Base-by-base conservation (phyloP, 768 basidiomycete species). In the Suillus subalutaceus region DNA sequence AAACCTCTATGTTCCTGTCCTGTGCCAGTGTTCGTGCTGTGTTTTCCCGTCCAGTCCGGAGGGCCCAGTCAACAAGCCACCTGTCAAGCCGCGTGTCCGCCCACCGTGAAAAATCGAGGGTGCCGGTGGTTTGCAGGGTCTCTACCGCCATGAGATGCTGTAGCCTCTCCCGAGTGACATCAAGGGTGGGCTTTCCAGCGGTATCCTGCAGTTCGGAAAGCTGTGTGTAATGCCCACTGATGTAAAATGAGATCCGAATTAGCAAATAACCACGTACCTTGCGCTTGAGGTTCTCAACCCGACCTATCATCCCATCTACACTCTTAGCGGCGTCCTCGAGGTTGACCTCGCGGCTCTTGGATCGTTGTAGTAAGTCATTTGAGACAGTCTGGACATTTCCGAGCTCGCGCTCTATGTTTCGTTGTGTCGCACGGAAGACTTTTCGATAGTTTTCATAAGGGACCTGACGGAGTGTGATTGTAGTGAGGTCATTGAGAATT, bases 51-150 rank as follows among this genome's bases (percentile, higher is more conserved):
- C 92, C 94, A 44, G 83, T 87, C 63, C 96, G 83, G 56, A 99
- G 80, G 43, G 90, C 86, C 91, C 97, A 97, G 74, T 99, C 97
- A 3, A 97, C 91, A 41, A 98, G 82, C 90, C 94, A 97, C 68
- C 96, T 81, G 73, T 95, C 91, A 15, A 98, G 80, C 60, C 94
- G 82, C 53, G 83, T 88, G 72, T 93, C 89, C 9, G 90, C 88
- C 93, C 93, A 97, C 40, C 88, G 83, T 26, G 83, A 81, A 77
- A 89, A 92, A 60, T 89, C 88, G 4, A 85, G 81, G 61, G 83
- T 81, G 60, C 77, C 84, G 6, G 85, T 74, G 65, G 75, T 80
- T 63, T 85, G 82, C 65, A 91, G 73, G 35, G 80, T 80, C 73
- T 94, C 90, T 3, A 93, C 75, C 13, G 79, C 73, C 9, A 86